Evolutionary conservation across 345 rosid genomes (phyloP), one percentile per base, ranked within the genome.

Genomic region (Triadica sebifera): DNA sequence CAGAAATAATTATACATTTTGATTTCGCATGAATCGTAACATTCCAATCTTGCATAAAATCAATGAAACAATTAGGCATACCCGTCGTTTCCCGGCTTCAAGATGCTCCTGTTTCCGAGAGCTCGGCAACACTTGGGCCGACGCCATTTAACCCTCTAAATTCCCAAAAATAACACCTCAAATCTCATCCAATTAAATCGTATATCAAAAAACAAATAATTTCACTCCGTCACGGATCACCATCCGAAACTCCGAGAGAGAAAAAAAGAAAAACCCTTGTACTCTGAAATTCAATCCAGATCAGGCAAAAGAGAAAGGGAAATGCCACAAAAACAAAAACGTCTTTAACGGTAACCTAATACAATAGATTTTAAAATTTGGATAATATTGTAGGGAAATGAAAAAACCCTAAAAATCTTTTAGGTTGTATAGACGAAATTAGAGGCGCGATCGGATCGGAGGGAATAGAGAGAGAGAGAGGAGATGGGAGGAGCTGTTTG

Each of bases 41-140:
- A 29, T 29, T 29, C 34, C 1, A 29, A 29, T 29, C 1, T 29
- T 43, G 47, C 8, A 43, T 43, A 7, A 43, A 43, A 43, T 43
- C 47, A 43, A 43, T 10, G 9, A 43, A 43, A 43, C 6, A 43
- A 43, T 43, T 43, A 43, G 47, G 47, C 47, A 43, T 82, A 93
- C 99, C 99, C 92, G 90, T 49, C 96, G 91, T 64, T 94, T 92
- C 70, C 98, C 99, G 77, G 98, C 98, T 78, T 91, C 90, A 73
- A 91, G 86, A 84, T 83, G 97, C 80, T 88, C 96, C 77, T 89
- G 96, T 77, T 90, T 90, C 67, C 90, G 89, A 3, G 47, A 43
- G 47, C 47, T 43, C 47, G 47, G 47, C 81, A 89, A 82, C 71
- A 89, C 95, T 88, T 87, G 97, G 81, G 94, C 98, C 69, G 98